Percentiles rank a stretch among this genome's conserved stretches.
Conservation (phyloP, 2,329 filamentous ascomycete genomes). For the Colletotrichum sp. region DNA sequence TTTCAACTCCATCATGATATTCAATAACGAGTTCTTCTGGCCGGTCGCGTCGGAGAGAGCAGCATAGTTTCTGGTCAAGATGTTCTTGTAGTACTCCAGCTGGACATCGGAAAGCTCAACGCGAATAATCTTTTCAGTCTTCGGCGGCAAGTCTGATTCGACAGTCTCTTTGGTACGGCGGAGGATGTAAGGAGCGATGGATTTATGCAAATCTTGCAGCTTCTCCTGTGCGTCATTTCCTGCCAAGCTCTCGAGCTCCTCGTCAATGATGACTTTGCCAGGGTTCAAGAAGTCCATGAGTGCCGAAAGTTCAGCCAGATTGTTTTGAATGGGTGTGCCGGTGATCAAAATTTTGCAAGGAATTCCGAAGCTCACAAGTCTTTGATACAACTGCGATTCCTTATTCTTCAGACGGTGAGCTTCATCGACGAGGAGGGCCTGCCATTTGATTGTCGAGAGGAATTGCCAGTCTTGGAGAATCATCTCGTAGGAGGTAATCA, state of each 20-base stretch:
- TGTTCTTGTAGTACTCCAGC: slow-evolving; percentile 98
- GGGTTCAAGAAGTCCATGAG: slow-evolving; percentile 97
- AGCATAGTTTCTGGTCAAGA: slow-evolving; percentile 93
- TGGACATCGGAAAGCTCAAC: slow-evolving; percentile 97
- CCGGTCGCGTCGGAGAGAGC: slow-evolving; percentile 91
- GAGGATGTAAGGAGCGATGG: slow-evolving; percentile 93
- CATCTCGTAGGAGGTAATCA: slow-evolving; percentile 97
- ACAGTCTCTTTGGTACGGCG: slow-evolving; percentile 97
- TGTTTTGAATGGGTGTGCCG: slow-evolving; percentile 97
- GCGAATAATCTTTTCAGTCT: slow-evolving; percentile 98
- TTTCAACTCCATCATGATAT: slow-evolving; percentile 99
- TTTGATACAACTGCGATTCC: slow-evolving; percentile 90
- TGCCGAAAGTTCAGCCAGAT: slow-evolving; percentile 88
- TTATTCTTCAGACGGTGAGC: slow-evolving; percentile 96
- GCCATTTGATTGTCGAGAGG: slow-evolving; percentile 92
- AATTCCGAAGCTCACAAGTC: slow-evolving; percentile 83
- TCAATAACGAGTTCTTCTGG: slow-evolving; percentile 92
- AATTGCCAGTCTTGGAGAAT: slow-evolving; percentile 87
- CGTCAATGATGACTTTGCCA: slow-evolving; percentile 89
- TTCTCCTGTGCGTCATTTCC: slow-evolving; percentile 85
- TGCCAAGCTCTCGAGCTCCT: slow-evolving; percentile 81
- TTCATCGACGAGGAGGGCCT: slow-evolving; percentile 95
- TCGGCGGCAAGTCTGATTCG: slow-evolving; percentile 93
- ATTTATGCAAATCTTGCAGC: slow-evolving; percentile 81
- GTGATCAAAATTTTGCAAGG: slow-evolving; percentile 93